Base-by-base conservation (phyloP, 2,329 filamentous ascomycete genomes). In the Fusarium ramigenum region DNA sequence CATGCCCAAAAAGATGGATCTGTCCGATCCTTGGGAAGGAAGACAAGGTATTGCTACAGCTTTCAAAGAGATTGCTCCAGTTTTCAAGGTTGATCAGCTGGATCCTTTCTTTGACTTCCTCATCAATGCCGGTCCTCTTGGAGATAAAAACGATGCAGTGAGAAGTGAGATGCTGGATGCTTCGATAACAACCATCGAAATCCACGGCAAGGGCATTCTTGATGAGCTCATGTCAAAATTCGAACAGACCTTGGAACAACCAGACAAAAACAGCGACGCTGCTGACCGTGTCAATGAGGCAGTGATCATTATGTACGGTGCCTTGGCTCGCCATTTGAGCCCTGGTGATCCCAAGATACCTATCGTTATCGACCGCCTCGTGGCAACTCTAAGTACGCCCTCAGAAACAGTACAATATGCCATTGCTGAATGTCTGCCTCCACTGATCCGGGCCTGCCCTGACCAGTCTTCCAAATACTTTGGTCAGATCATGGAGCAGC, bases 341-440 rank as follows among this genome's bases (percentile, higher is more conserved):
- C 83, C 91, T 12, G 94, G 95, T n/a, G 96, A 99, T 81, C 84
- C 90, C 74, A 95, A 97, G 78, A 90, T 98, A 54, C 94, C 95
- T 2, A 91, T 93, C 63, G 96, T 99, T 50, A 92, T 99, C 57
- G 92, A 96, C 75, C 91, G 95, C 70, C 87, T 99, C 28, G 87
- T 99, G 63, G 90, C 91, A 28, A 98, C 97, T 11, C 86, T 99
- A 49, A 96, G 93, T 81, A 98, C 96, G 18, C 96, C 96, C 34
- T 98, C 96, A 1, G 96, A 99, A 82, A 95, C 94, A 21, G 96
- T 99, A 4, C 96, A 99, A 82, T 98, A 96, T 80, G 96, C 96
- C 52, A 95, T 98, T 66, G 95, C 97, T 7, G 94, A 96, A 78
- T 99, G 96, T 78, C 86, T 99, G 28, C 96, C 96, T 19, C 95